Base-by-base conservation (phyloP, 129 eudicot species). In the Flaveria sonorensis region DNA sequence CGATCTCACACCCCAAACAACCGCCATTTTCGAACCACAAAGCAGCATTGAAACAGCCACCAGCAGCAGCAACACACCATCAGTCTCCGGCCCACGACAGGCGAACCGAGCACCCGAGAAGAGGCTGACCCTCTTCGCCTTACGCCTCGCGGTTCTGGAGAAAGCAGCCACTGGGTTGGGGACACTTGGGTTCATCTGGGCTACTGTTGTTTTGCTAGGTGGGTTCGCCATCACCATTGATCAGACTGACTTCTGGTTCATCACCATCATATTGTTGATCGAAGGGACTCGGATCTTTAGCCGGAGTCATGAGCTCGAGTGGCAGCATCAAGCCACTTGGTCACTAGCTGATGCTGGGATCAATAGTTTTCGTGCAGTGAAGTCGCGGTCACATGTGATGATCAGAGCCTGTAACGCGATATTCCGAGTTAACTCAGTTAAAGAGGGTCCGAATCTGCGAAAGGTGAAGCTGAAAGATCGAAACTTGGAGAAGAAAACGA, bases 271-370 rank as follows among this genome's bases (percentile, higher is more conserved):
- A 48, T 55, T 95, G 18, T 50, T 89, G 74, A 89, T 89, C 20
- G 99, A 95, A 70, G 96, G 97, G 3, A 81, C 96, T 1, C 45
- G 99, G 42, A 95, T 95, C 21, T 95, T 91, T 70, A 86, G 99
- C 83, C 67, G 99, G 55, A 91, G 97, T 56, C 99, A 83, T 36
- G 99, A 95, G 89, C 99, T 95, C 42, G 99, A 95, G 56, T 89
- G 96, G 97, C 99, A 95, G 77, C 99, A 91, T 32, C 99, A 95
- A 78, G 84, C 99, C 36, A 95, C 99, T 9, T 91, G 97, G 97
- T 83, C 94, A 8, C 32, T 89, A 47, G 52, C 93, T 8, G 99
- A 86, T 67, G 96, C 82, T 2, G 96, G 96, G 19, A 79, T 88
- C 50, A 85, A 63, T 46, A 95, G 96, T 42, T 95, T 90, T 16